Conservation (phyloP, 768 basidiomycete genomes). For the Russula abietina region DNA sequence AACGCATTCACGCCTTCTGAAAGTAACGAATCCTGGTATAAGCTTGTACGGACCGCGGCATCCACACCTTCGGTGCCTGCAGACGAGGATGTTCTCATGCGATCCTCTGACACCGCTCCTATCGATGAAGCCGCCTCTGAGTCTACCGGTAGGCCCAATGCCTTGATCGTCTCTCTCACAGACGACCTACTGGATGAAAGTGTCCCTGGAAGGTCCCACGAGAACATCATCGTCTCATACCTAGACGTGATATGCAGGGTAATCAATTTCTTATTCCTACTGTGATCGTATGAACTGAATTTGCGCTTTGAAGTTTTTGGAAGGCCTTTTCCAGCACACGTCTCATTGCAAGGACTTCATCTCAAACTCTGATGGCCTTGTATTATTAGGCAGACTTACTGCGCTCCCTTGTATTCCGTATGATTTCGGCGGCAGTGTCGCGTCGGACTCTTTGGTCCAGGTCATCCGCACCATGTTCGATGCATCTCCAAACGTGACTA, state of each 20-base stretch:
- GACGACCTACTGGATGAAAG: conserved; percentile 16
- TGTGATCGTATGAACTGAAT: conserved; percentile 1
- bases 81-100: conserved; percentile 24
- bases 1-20: conserved; percentile 49
- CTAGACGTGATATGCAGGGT: conserved; percentile 78
- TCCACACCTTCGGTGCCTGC: neutral
- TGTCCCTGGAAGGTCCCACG: conserved; percentile 45
- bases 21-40: conserved; percentile 64
- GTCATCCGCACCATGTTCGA: conserved; percentile 88
- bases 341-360: conserved; percentile 90
- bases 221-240: conserved; percentile 70
- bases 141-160: conserved; percentile 9
- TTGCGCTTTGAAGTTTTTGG: conserved; percentile 61
- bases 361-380: conserved; percentile 61
- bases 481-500: conserved; percentile 69
- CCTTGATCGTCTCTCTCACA: conserved; percentile 6
- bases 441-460: conserved; percentile 82
- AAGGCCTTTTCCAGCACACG: conserved; percentile 90
- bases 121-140: conserved; percentile 11
- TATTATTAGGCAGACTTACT: conserved; percentile 69
- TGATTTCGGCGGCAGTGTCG: conserved; percentile 78
- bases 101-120: conserved; percentile 8
- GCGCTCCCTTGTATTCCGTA: conserved; percentile 83
- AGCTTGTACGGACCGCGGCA: conserved; percentile 34
- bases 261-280: conserved; percentile 27